Evolutionary conservation across 495 filamentous ascomycete genomes (phyloP), one percentile per base, ranked within the genome.

Genomic region (Aspergillus egyptiacus): DNA sequence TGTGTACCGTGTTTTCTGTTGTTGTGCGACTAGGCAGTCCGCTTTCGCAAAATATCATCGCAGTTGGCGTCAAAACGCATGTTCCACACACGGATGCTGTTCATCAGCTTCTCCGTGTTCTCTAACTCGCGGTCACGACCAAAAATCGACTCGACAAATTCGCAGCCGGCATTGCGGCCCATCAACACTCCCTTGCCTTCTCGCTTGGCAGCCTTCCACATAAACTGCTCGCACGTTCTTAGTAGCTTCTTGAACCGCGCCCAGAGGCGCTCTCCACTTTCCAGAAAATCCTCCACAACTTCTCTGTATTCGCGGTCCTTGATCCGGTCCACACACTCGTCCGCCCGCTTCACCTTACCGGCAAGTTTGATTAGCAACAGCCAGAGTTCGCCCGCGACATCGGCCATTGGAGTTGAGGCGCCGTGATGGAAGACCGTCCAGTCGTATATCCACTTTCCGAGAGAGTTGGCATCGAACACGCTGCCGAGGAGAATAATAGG

Each of bases 401-500:
- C 90, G 32, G 89, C 81, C 63, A 96, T 90, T 51, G 93, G 88
- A 3, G 88, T 89, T 22, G 80, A 80, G 9, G 89, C 78, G 32
- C 89, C 89, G 55, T 94, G 86, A 65, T 86, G 83, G 72, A 88
- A 96, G 50, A 96, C 88, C 24, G 93, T 96, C 93, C 93, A 98
- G 76, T 98, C 95, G 72, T 95, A 98, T 64, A 98, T 91, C 93
- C 93, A 98, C 69, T 96, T 95, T 60, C 93, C 93, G 13, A 98
- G 78, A 17, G 88, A 94, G 77, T 96, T 96, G 66, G 93, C 87
- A 61, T 97, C 94, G 62, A 97, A 98, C 36, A 97, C 93, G 62
- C 87, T 94, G 33, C 93, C 93, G 7, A 97, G 78, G 5, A 98
- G 78, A 64, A 95, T 82, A 65, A 98, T 95, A 25, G 93, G 86